These are phyloP conservation scores for Bacidia rubella DNA, from an alignment of 495 filamentous ascomycete species.

Conservation along the genomic window DNA sequence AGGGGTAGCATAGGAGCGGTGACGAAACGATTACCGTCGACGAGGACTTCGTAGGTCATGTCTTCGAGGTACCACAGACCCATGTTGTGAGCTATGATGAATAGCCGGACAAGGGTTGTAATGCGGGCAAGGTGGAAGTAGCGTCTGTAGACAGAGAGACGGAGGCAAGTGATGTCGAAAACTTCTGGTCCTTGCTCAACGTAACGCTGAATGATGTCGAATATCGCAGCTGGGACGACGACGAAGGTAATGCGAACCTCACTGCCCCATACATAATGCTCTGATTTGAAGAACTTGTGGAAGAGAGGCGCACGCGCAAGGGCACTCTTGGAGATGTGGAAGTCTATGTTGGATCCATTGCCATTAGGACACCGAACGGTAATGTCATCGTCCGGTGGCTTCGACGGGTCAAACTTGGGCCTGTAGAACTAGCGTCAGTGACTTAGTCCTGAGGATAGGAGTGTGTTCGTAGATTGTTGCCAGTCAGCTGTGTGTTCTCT, in stretches of 20 bases:
- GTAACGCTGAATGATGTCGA: slow-evolving; percentile 12
- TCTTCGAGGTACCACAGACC: slow-evolving; percentile 2
- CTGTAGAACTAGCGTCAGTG: not conserved
- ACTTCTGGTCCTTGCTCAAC: slow-evolving; percentile 14
- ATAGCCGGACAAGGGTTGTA: slow-evolving; percentile 10
- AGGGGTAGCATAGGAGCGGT: slow-evolving; percentile 4
- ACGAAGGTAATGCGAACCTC: slow-evolving; percentile 13
- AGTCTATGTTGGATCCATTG: not conserved
- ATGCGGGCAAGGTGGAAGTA: slow-evolving; percentile 4
- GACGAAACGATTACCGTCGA: slow-evolving; percentile 6
- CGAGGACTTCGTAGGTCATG: slow-evolving; percentile 8
- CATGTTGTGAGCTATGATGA: slow-evolving; percentile 11
- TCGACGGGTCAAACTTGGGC: not conserved
- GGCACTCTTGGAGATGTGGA: slow-evolving; percentile 8
- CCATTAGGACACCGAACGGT: slow-evolving; percentile 11
- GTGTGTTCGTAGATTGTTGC: no score
- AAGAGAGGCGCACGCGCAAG: slow-evolving; percentile 14
- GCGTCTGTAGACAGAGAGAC: slow-evolving; percentile 4
- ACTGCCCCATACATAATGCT: slow-evolving; percentile 11
- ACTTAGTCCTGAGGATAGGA: not conserved
- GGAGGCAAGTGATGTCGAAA: slow-evolving; percentile 1
- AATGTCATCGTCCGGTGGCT: slow-evolving; percentile 10
- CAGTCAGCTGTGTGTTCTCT: not conserved
- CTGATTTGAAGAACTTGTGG: slow-evolving; percentile 14
- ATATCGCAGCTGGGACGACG: slow-evolving; percentile 6